phyloP scores from a whole-genome alignment of 495 filamentous ascomycete species.

The Penicillium dipodomyicola region DNA sequence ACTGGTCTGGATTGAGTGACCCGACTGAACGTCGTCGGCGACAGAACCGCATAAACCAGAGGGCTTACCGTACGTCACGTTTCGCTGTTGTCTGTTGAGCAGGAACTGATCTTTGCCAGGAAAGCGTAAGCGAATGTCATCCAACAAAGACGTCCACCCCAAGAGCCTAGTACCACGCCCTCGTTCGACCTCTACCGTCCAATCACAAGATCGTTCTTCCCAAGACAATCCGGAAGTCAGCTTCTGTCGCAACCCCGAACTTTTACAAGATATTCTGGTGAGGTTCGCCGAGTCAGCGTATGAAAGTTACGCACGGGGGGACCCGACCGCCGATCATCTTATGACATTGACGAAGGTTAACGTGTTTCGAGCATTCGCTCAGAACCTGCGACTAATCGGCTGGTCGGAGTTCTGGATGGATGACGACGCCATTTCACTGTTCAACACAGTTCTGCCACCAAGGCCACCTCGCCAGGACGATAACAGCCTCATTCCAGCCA shows the following conservation, averaged over 20 bases:
- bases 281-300: constrained; percentile 31
- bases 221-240: not conserved
- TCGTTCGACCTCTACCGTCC: constrained; percentile 9
- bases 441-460: constrained; percentile 15
- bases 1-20: constrained; percentile 41
- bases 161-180: constrained; percentile 15
- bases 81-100: not conserved
- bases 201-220: not conserved
- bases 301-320: constrained; percentile 31
- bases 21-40: constrained; percentile 37
- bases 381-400: constrained; percentile 20
- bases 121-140: constrained; percentile 13
- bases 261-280: constrained; percentile 14
- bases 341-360: constrained; percentile 44
- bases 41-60: constrained; percentile 48
- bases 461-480: constrained; percentile 6
- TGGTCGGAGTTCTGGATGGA: constrained; percentile 26
- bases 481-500: constrained; percentile 30
- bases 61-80: constrained; percentile 36
- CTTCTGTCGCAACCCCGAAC: not conserved
- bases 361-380: constrained; percentile 39
- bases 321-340: constrained; percentile 40
- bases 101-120: constrained; percentile 10
- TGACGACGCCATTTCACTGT: constrained; percentile 36
- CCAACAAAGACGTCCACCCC: constrained; percentile 16